phyloP scores from a whole-genome alignment of 2,329 filamentous ascomycete species.

The Paecilomyces sp. region DNA sequence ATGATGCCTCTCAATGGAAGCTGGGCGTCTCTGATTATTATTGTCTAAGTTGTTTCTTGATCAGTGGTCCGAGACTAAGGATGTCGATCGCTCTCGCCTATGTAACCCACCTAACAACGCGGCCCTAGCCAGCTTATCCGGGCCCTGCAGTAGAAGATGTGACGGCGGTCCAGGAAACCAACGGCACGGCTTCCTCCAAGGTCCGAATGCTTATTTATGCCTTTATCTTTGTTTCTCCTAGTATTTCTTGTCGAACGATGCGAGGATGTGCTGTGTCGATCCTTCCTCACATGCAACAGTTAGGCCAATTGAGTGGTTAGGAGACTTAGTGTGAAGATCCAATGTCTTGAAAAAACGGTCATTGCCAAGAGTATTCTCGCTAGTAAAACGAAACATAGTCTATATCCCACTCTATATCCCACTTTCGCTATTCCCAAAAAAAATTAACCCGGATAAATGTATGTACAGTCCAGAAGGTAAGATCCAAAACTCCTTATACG shows the following conservation, averaged over 20 bases:
- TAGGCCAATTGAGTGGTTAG: not conserved
- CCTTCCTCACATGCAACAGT: not conserved
- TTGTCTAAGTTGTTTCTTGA: not conserved
- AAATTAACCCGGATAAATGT: not conserved
- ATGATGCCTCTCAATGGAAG: not conserved
- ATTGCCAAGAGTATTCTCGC: not conserved
- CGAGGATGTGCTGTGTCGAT: not conserved
- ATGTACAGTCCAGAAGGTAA: not conserved
- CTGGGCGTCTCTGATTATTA: too few species aligned
- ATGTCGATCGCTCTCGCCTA: not conserved
- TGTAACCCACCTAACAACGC: not conserved
- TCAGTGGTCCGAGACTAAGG: not conserved
- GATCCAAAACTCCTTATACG: not conserved
- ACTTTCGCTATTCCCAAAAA: not conserved
- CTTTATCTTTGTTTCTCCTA: not conserved
- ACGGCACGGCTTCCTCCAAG: not conserved
- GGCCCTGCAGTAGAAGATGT: not conserved
- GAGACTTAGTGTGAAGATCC: not conserved
- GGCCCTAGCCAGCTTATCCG: not conserved
- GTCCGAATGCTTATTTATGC: not conserved
- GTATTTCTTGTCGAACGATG: too few species aligned
- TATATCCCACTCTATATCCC: not conserved
- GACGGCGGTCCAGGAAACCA: not conserved
- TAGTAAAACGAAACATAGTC: not conserved
- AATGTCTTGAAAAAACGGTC: not conserved